Base-by-base conservation (phyloP, 371 early-diverging fungal species). In the Actinomucor elegans region DNA sequence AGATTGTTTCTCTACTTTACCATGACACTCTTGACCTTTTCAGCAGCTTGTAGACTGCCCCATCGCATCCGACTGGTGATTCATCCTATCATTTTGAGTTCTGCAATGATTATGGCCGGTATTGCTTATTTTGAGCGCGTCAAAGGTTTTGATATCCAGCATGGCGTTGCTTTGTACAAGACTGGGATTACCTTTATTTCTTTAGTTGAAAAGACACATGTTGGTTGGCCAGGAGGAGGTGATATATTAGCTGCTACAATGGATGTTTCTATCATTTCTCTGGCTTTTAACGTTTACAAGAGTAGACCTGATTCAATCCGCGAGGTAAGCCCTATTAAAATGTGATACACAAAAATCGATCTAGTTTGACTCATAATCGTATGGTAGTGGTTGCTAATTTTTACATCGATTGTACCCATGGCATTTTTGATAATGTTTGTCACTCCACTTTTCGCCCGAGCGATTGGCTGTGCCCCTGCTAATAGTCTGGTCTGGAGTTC, bases 151-250 rank as follows among this genome's bases (percentile, higher is more conserved):
- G 53, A 62, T 45, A 53, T 62, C 27, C 24, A 23, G 2, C 49
- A 62, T 18, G 59, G 64, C 14, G 57, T 53, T 0, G 8, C 44
- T 28, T 24, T 40, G 3, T 61, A 61, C 21, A 61, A 55, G 18
- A 38, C 45, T 5, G 57, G 54, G 1, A 38, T 56, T 3, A 49
- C 44, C 1, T 66, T 66, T 51, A 34, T 61, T 11, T 15, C 43
- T 2, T 34, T 69, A 1, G 51, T 66, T 2, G 60, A 57, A 20
- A 62, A 57, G 21, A 48, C 57, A 5, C 17, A 62, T 45, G 53
- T 55, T 3, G 53, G 44, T n/a, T 69, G 69, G 69, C 71, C 68
- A 12, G 68, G 66, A 21, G 66, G 57, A 14, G 68, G 66, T 10
- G 66, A 71, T 54, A 48, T 71, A 8, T 42, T 71, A 4, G 45